Base-by-base conservation (phyloP, 2,329 filamentous ascomycete genomes). In the Calonectria pseudoturangicola region DNA sequence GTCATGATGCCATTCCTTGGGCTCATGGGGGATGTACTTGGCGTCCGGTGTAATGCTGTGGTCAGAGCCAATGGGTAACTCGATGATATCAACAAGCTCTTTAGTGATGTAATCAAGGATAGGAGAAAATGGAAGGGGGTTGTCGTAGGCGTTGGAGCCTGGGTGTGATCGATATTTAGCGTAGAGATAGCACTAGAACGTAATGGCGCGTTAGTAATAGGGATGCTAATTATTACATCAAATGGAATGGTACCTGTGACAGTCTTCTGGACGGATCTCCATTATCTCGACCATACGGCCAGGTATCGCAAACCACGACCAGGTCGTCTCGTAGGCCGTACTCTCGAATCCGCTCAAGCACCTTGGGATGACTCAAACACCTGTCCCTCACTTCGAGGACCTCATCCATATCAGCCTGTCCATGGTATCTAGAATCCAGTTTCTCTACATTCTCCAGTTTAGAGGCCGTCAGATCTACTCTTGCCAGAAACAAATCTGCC, bases 1-100 rank as follows among this genome's bases (percentile, higher is more conserved):
- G 16, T 86, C 83, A 7, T 92, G 83, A 1, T 92, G 83, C 77
- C 89, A 90, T 70, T 90, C 88, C 43, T 73, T 77, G 0, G 73
- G 45, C 3, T 68, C 69, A 4, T 62, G 72, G 2, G 71, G 62
- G 1, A 70, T 64, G 8, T 74, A 74, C 0, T 68, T 48, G 0
- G 51, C 30, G 3, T 69, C 18, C 0, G 75, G 66, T 0, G 72
- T 74, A 2, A 58, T 50, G 0, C 66, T 70, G 21, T 56, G 54
- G 3, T 76, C 75, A 1, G 70, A 47, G 0, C 75, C 75, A 0
- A 73, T 77, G 0, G 75, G 71, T 0, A 77, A 25, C 0, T 54
- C 25, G 13, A 77, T 75, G 1, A 76, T 64, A 0, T 71, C 56
- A 1, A 76, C 45, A 0, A 77, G 64, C 13, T 66, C 68, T 21